These are phyloP conservation scores for Russula ochroleuca DNA, from an alignment of 768 basidiomycete species.

Conservation along the genomic window DNA sequence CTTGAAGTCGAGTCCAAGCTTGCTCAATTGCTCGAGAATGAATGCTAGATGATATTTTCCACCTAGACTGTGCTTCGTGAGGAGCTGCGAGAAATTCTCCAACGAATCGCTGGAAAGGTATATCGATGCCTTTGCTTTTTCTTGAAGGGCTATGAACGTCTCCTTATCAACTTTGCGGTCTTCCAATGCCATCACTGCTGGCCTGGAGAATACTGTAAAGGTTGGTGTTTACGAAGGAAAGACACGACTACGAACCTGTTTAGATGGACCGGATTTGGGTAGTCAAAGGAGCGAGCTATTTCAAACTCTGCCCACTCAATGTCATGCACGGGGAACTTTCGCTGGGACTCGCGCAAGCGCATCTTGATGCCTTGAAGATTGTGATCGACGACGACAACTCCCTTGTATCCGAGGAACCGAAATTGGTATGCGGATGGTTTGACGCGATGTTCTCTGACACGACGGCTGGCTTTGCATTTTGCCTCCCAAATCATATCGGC, in stretches of 20 bases:
- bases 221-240: not conserved
- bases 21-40: constrained; percentile 48
- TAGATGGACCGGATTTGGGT: constrained; percentile 60
- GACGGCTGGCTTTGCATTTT: constrained; percentile 41
- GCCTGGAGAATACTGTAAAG: constrained; percentile 38
- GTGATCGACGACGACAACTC: constrained; percentile 67
- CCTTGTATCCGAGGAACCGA: constrained; percentile 77
- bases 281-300: constrained; percentile 60
- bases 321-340: constrained; percentile 57
- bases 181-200: constrained; percentile 75
- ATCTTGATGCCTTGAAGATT: constrained; percentile 58
- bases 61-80: constrained; percentile 48
- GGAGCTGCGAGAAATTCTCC: constrained; percentile 43
- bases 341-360: constrained; percentile 70
- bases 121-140: constrained; percentile 50
- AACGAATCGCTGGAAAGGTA: constrained; percentile 59
- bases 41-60: constrained; percentile 45
- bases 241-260: constrained; percentile 52
- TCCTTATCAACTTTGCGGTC: constrained; percentile 60
- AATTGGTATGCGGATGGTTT: constrained; percentile 57
- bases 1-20: constrained; percentile 48
- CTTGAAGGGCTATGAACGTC: constrained; percentile 59
- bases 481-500: constrained; percentile 56
- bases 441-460: not conserved
- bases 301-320: constrained; percentile 56